Evolutionary conservation across 2,329 filamentous ascomycete genomes (phyloP).

Genomic region (Pseudogymnoascus sp.): DNA sequence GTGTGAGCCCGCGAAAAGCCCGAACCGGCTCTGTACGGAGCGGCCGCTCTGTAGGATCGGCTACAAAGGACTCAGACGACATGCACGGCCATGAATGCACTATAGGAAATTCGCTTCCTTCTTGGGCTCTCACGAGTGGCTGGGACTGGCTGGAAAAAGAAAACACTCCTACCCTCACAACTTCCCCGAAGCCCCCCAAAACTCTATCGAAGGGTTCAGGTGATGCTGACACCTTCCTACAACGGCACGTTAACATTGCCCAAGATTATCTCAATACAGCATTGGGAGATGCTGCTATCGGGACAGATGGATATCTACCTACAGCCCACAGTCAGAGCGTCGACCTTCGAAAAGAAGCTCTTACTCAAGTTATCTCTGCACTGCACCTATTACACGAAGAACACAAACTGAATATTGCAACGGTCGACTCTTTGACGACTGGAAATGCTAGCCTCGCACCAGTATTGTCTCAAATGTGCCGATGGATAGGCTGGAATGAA

Average conservation of each 20-base stretch:
- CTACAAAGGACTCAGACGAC: constrained; percentile 37
- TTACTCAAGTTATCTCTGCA: constrained; percentile 63
- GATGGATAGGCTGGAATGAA: constrained; percentile 69
- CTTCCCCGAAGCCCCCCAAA: neutral
- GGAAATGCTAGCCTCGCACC: constrained; percentile 54
- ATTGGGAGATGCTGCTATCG: constrained; percentile 49
- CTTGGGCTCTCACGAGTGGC: constrained; percentile 54
- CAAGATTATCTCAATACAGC: constrained; percentile 57
- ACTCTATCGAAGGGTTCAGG: constrained; percentile 23
- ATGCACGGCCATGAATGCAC: constrained; percentile 40
- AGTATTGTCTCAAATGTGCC: constrained; percentile 69
- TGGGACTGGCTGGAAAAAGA: constrained; percentile 68
- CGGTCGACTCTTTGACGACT: constrained; percentile 39
- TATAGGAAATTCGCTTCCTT: constrained; percentile 32
- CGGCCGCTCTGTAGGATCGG: constrained; percentile 37
- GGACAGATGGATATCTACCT: constrained; percentile 55
- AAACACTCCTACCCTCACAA: constrained; percentile 29
- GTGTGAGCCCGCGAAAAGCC: constrained; percentile 32
- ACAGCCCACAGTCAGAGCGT: constrained; percentile 44
- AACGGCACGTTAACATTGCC: constrained; percentile 49
- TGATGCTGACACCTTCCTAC: constrained; percentile 48
- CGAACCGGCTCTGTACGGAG: constrained; percentile 37
- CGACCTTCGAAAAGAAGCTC: constrained; percentile 50
- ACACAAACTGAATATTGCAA: constrained; percentile 65
- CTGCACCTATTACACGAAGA: constrained; percentile 88